Base-by-base conservation (phyloP, 164 flowering plant genomes). In the Cinnamomum chago region DNA sequence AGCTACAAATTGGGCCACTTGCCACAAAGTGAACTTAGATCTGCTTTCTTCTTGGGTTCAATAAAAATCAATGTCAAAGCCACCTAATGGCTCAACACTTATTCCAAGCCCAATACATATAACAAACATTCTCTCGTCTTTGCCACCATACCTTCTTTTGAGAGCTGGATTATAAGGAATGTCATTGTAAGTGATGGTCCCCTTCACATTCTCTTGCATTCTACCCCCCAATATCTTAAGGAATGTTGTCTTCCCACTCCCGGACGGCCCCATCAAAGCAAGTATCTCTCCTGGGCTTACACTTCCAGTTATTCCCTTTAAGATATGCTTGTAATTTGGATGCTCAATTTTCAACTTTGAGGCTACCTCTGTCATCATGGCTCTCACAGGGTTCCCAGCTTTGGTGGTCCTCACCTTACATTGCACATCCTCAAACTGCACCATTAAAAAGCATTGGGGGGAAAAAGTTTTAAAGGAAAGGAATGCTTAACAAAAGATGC, bases 181-280 rank as follows among this genome's bases (percentile, higher is more conserved):
- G 74, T 90, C 94, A 83, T 93, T 92, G 81, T 90, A 95, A 66
- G 97, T 90, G 17, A 93, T 75, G 12, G 72, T 83, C 72, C 97
- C 98, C 71, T 77, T 86, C 11, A 92, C 92, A 86, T 89, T 87
- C 15, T 90, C 92, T 17, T 81, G 90, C 75, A 95, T 62, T 82
- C 99, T 85, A 30, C 98, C 99, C 3, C 97, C 97, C 3, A 95
- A 74, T 50, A 90, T 84, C 83, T 89, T 90, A 65, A 93, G 82
- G 58, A 93, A 81, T 22, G 99, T 95, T 51, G 99, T 93, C 72
- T 95, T 95, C 12, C 99, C 99, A 77, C 99, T 94, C 7, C 99
- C 99, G 17, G 99, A 96, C 78, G 99, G 97, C 67, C 99, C 99
- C 99, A 96, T 96, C 72, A 96, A 79, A 50, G 98, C 98, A 71